phyloP scores from a whole-genome alignment of 768 basidiomycete species.

The Sporobolomyces roseus region DNA sequence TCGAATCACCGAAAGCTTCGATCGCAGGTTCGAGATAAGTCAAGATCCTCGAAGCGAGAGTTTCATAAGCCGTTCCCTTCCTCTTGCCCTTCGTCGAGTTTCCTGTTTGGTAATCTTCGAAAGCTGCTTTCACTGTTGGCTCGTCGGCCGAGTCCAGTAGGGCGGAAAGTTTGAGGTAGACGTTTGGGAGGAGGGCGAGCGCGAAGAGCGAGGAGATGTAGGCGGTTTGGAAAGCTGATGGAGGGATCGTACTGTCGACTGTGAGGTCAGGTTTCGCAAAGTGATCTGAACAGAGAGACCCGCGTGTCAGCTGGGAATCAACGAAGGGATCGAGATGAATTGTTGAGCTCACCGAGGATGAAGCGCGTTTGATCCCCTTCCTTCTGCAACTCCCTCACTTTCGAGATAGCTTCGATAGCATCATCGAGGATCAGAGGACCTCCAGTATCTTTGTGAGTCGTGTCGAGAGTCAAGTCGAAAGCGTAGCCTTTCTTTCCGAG shows the following conservation, averaged over 20 bases:
- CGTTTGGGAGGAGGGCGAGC: slow-evolving; percentile 32
- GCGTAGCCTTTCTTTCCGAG: slow-evolving; percentile 25
- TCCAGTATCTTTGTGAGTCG: slow-evolving; percentile 16
- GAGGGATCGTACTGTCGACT: background rate
- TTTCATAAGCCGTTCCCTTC: slow-evolving; percentile 15
- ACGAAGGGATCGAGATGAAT: background rate
- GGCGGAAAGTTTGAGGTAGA: slow-evolving; percentile 37
- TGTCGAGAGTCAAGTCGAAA: slow-evolving; percentile 39
- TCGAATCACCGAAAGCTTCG: slow-evolving; percentile 32
- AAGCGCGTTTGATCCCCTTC: slow-evolving; percentile 16
- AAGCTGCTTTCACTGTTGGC: slow-evolving; percentile 10
- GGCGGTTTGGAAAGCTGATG: slow-evolving; percentile 1
- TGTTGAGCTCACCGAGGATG: slow-evolving; percentile 16
- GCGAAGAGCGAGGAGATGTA: slow-evolving; percentile 28
- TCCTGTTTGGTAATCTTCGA: slow-evolving; percentile 5
- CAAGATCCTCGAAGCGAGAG: slow-evolving; percentile 14
- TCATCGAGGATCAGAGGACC: slow-evolving; percentile 27
- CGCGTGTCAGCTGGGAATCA: background rate
- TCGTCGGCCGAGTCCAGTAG: slow-evolving; percentile 25
- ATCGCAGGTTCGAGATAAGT: slow-evolving; percentile 32
- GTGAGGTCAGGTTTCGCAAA: slow-evolving; percentile 34
- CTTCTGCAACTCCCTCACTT: slow-evolving; percentile 18
- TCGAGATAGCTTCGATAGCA: slow-evolving; percentile 28
- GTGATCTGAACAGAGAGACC: slow-evolving; percentile 24
- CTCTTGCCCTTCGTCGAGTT: background rate